Base-by-base conservation (phyloP, 2,329 filamentous ascomycete genomes). In the Aspergillus sp. region DNA sequence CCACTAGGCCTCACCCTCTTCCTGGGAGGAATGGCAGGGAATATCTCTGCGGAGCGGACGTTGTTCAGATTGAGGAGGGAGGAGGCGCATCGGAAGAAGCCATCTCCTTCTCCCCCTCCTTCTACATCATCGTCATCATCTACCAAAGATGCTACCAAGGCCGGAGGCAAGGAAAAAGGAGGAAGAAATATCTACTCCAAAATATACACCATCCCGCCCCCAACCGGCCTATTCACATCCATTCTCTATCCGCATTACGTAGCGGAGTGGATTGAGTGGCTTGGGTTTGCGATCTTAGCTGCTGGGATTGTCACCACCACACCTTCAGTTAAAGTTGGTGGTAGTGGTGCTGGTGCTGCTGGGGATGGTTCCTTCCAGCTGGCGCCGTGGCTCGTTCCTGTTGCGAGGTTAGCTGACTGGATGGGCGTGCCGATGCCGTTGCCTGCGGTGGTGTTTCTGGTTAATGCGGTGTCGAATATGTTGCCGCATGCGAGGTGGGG, bases 241-340 rank as follows among this genome's bases (percentile, higher is more conserved):
- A 85, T 96, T 72, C 83, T 98, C 61, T 96, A 89, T 75, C 92
- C 95, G 66, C 95, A 99, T 75, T 99, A 97, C 75, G 82, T 96
- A n/a, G 90, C 89, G 72, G 95, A 99, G 79, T 99, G 95, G 95
- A 75, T 96, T 56, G 95, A 99, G 82, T 99, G 95, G 95, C 76
- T 84, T 3, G 95, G 95, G 0, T 99, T 92, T 75, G 92, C 89
- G 81, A 84, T 96, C 27, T 71, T 77, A 10, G 80, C 77, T 8
- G 73, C 73, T 0, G 68, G 74, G 0, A 71, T 80, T 13, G 74
- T 48, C 63, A 27, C 44, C 25, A 19, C 25, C 25, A 13, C 25
- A 6, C 6, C 8, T 32, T 32, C 47, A 2, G 3, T 21, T 17
- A 3, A 23, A 17, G 7, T 6, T 36, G 11, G 4, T 36, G 30